phyloP scores from a whole-genome alignment of 257 asterid genomes.

The Capsicum baccatum region DNA sequence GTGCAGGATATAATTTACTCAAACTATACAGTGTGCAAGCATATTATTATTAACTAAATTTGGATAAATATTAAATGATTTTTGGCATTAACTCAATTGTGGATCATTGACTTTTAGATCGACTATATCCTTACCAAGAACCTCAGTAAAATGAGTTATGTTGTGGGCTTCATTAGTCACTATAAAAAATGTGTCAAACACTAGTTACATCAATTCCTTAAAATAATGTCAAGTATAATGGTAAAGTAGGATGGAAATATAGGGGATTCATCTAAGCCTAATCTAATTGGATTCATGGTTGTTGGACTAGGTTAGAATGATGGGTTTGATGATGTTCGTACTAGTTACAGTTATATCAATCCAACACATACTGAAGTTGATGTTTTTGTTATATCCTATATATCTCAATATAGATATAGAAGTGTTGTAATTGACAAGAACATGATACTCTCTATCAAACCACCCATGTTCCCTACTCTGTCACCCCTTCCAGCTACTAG shows the following conservation, averaged over 20 bases:
- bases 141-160: conserved; percentile 88
- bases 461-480: conserved; percentile 89
- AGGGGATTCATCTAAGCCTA: conserved; percentile 76
- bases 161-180: conserved; percentile 77
- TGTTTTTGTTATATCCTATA: conserved; percentile 83
- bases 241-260: conserved; percentile 95
- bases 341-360: conserved; percentile 85
- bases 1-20: too few species aligned
- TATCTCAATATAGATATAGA: conserved; percentile 74
- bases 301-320: conserved; percentile 92
- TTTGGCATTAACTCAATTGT: background rate
- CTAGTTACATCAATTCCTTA: conserved; percentile 86
- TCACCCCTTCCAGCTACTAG: conserved; percentile 99
- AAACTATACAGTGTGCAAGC: background rate
- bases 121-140: conserved; percentile 84
- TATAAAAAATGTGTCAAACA: conserved; percentile 90
- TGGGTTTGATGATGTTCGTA: conserved; percentile 76
- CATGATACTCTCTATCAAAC: conserved; percentile 87
- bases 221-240: conserved; percentile 67
- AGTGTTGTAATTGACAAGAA: conserved; percentile 67
- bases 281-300: conserved; percentile 93
- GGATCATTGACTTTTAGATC: conserved; percentile 47
- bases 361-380: conserved; percentile 93
- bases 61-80: background rate
- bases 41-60: background rate